A percentile compares a stretch with the other conserved stretches of the same genome.
Evolutionary conservation across 164 flowering plant genomes (phyloP).

Genomic region (Tinospora cordifolia): DNA sequence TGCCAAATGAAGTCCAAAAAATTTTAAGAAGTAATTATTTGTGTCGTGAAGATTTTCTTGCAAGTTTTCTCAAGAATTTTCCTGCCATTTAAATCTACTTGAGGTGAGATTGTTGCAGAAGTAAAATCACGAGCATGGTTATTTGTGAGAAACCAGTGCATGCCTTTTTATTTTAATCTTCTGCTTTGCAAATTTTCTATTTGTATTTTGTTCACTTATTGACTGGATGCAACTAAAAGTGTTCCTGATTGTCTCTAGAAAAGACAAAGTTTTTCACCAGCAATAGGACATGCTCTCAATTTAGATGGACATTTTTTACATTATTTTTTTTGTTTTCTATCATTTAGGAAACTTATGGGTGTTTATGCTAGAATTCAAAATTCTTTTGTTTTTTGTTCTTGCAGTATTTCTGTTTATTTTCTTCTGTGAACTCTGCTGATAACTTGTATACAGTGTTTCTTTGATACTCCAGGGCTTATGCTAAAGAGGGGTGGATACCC

Average conservation of each 20-base stretch:
- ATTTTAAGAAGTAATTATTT: too few species aligned
- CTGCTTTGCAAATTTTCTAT: not conserved
- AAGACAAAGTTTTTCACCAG: not conserved
- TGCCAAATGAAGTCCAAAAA: too few species aligned
- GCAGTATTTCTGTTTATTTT: not conserved
- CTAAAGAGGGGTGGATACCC: conserved; percentile 56
- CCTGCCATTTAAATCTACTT: not conserved
- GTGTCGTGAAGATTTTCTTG: too few species aligned
- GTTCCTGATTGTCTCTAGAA: not conserved
- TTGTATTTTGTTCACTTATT: not conserved
- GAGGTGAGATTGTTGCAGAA: not conserved
- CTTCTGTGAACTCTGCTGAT: conserved; percentile 10
- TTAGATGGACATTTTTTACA: too few species aligned
- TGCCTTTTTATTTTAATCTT: too few species aligned
- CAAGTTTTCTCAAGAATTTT: not conserved
- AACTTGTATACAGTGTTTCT: conserved; percentile 66
- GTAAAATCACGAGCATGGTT: not conserved
- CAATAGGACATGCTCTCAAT: not conserved
- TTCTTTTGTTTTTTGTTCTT: not conserved
- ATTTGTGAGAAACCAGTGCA: too few species aligned
- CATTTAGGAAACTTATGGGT: not conserved
- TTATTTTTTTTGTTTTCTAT: not conserved
- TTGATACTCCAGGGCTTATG: conserved; percentile 95
- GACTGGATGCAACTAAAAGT: not conserved
- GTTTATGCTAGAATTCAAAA: not conserved